Evolutionary conservation across 2,329 filamentous ascomycete genomes (phyloP).

Genomic region (Alternaria sp.): DNA sequence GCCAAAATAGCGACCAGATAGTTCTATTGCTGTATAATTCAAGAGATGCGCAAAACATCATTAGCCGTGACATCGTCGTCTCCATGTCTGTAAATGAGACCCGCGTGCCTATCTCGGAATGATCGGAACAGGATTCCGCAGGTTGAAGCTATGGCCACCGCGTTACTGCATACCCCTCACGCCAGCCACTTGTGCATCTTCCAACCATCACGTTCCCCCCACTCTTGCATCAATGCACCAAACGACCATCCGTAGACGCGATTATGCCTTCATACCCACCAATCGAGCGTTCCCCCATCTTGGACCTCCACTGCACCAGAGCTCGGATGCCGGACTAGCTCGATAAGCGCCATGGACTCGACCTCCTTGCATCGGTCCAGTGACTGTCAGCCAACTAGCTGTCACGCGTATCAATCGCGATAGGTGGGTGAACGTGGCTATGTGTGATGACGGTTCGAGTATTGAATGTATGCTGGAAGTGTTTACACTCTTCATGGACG

Average conservation of each 20-base stretch:
- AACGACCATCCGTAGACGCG: slow-evolving; percentile 14
- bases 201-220: slow-evolving; percentile 21
- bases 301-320: neutral
- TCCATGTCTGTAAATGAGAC: neutral
- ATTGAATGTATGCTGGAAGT: slow-evolving; percentile 6
- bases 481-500: slow-evolving; percentile 2
- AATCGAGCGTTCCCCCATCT: slow-evolving; percentile 16
- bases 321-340: neutral
- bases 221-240: slow-evolving; percentile 22
- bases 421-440: slow-evolving; percentile 34
- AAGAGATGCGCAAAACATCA: neutral
- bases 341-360: slow-evolving; percentile 19
- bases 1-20: slow-evolving; percentile 1
- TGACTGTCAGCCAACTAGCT: slow-evolving; percentile 6
- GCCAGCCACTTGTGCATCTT: neutral
- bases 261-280: neutral
- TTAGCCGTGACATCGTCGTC: neutral
- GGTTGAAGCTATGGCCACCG: slow-evolving; percentile 8
- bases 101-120: neutral
- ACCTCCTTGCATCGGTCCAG: slow-evolving; percentile 6
- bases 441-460: slow-evolving; percentile 10
- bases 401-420: slow-evolving; percentile 17
- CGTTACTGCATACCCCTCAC: slow-evolving; percentile 11
- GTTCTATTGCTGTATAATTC: neutral
- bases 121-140: slow-evolving; percentile 14